Conservation (phyloP, 2,329 filamentous ascomycete species). For the Fusarium sp. region DNA sequence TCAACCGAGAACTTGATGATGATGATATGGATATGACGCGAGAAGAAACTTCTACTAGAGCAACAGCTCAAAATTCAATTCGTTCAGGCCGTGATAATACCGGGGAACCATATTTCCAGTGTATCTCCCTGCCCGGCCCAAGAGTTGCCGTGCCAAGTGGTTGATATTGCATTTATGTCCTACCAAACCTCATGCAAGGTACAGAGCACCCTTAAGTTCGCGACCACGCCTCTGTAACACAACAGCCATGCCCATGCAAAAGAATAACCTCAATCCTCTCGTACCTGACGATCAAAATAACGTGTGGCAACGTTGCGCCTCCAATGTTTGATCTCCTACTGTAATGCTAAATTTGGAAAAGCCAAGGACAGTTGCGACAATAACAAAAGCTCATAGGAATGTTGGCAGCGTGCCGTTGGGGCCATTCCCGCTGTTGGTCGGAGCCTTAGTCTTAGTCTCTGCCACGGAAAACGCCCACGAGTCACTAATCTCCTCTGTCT, state of each 20-base stretch:
- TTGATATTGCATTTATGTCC: not conserved
- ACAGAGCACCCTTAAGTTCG: not conserved
- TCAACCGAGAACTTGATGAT: not conserved
- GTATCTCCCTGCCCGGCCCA: not conserved
- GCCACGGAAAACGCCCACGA: slow-evolving; percentile 6
- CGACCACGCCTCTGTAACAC: slow-evolving; percentile 11
- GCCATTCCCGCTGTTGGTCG: slow-evolving; percentile 14
- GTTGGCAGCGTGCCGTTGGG: slow-evolving; percentile 7
- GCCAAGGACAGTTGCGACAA: not conserved
- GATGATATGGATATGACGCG: not conserved
- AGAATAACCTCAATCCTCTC: not conserved
- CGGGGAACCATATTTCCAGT: not conserved
- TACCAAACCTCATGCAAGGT: slow-evolving; percentile 13
- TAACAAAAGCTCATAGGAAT: slow-evolving; percentile 8
- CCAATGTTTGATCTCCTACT: not conserved
- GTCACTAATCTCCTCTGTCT: slow-evolving; percentile 14
- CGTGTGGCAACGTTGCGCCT: not conserved
- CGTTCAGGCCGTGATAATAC: not conserved
- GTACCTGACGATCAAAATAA: slow-evolving; percentile 29
- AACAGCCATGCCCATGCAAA: not conserved
- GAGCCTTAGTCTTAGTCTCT: not conserved
- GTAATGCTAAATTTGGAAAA: not conserved
- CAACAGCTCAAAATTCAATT: not conserved
- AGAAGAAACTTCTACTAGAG: not conserved
- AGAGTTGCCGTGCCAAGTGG: slow-evolving; percentile 13